Evolutionary conservation across 257 asterid genomes (phyloP), one percentile per base, ranked within the genome.

Genomic region (Paraleonurus japonicus): DNA sequence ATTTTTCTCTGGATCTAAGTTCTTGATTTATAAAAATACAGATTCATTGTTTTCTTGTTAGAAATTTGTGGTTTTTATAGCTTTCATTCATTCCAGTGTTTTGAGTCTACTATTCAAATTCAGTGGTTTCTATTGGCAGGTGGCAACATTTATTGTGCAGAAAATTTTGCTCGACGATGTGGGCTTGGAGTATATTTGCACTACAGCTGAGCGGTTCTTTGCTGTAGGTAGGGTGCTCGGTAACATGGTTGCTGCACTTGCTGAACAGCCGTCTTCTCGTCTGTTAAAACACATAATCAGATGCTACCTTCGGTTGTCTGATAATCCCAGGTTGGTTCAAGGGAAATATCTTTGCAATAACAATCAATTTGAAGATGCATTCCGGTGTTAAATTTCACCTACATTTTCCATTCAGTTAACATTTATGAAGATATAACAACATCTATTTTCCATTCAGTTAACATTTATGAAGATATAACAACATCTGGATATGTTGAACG

Each of bases 91-190:
- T 22, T 60, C 65, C 6, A 1, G 13, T 54, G 23, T 13, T 23
- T 33, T 47, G 35, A 24, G 12, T 58, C n/a, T n/a, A 3, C 62
- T 48, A 24, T 58, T 53, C 19, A 22, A 62, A 68, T 26, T 22
- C 35, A 74, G 11, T 58, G 35, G 20, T 51, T 72, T 75, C 58
- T 67, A 16, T 75, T 76, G 80, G 76, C 88, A 91, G 99, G 99
- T 94, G 73, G 99, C 99, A 2, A 91, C 99, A 12, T 95, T 95
- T 67, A 92, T 95, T 22, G 94, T 95, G 73, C 98, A 89, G 82
- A 95, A 92, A 83, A 91, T 95, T 75, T 79, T 95, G 86, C 96
- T 91, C 48, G 98, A 92, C 83, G 98, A 95, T 22, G 89, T 89
- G 82, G 99, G 99, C 59, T 75, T 95, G 80, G 96, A 89, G 69